Evolutionary conservation across 305 asterid species (phyloP), one percentile per base, ranked within the genome.

Genomic region (Solanum hybrid): DNA sequence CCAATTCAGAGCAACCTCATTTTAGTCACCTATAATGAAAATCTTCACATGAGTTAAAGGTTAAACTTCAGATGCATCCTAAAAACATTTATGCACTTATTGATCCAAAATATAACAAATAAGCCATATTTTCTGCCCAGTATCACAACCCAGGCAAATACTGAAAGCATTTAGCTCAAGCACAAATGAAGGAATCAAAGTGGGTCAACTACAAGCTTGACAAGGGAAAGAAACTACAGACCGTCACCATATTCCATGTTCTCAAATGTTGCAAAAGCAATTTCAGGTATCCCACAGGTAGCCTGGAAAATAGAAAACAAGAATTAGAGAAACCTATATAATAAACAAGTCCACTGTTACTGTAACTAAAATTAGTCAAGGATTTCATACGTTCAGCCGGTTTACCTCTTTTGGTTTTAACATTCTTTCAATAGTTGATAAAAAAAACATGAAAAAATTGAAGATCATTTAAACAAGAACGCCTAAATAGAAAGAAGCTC

Each of bases 211-310:
- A 76, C 24, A 91, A 91, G 76, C 76, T 90, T 61, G 90, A 87
- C n/a, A 89, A 89, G 67, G 73, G 61, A 74, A 87, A 86, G 88
- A 57, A 91, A 89, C 84, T 16, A 92, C 95, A 86, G 46, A 97
- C 99, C 98, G 92, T 97, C 99, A 89, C 99, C 99, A 89, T 95
- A 97, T 91, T 96, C 99, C 99, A 97, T 97, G 93, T 97, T 97
- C 92, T 97, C 99, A 91, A 96, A 97, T 92, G 99, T 97, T 34
- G 99, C 91, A 91, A 93, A 93, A 79, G 99, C 94, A 91, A 97
- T 92, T 94, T 97, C 99, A 91, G 99, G 99, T 91, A 97, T 97
- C 89, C 99, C 99, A 80, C 99, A 96, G 82, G 98, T 95, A 92
- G 99, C 99, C 99, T 97, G 92, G 91, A 90, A 93, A 90, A 89